These are phyloP conservation scores for Chloranthus sessilifolius DNA, from an alignment of 164 flowering plant species.

Conservation along the genomic window DNA sequence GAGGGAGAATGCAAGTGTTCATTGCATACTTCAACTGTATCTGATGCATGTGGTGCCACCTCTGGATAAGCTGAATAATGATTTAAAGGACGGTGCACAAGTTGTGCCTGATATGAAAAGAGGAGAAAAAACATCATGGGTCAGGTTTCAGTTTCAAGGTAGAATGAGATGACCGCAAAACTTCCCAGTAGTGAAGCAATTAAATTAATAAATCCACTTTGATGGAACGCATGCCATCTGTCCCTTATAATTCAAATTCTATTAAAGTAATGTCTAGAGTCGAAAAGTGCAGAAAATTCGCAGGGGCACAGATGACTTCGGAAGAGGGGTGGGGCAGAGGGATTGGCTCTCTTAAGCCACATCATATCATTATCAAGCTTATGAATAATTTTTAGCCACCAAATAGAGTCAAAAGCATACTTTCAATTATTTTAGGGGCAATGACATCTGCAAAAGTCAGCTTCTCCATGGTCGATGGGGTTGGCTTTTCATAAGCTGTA, in stretches of 20 bases:
- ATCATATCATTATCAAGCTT: too few relatives aligned
- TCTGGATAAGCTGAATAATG: conserved; percentile 19
- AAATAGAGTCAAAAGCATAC: too few relatives aligned
- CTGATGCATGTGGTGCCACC: conserved; percentile 10
- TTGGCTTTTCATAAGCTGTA: too few relatives aligned
- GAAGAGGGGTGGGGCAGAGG: too few relatives aligned
- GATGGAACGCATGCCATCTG: not conserved
- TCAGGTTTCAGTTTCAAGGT: too few relatives aligned
- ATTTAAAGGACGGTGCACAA: conserved; percentile 15
- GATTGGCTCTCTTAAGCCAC: too few relatives aligned
- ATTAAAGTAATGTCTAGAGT: not conserved
- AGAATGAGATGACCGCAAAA: not conserved
- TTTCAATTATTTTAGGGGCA: too few relatives aligned
- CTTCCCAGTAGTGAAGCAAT: not conserved
- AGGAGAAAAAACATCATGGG: not conserved
- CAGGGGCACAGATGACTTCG: too few relatives aligned
- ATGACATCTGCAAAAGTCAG: too few relatives aligned
- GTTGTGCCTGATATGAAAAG: conserved; percentile 23
- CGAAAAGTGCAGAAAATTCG: not conserved
- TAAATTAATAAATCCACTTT: not conserved
- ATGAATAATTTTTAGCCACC: too few relatives aligned
- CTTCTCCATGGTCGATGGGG: too few relatives aligned
- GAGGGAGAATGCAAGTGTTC: conserved; percentile 5
- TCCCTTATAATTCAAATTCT: not conserved
- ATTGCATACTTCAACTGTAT: conserved; percentile 13